Conservation (phyloP, 75 land plant genomes). For the Azolla pinnata region DNA sequence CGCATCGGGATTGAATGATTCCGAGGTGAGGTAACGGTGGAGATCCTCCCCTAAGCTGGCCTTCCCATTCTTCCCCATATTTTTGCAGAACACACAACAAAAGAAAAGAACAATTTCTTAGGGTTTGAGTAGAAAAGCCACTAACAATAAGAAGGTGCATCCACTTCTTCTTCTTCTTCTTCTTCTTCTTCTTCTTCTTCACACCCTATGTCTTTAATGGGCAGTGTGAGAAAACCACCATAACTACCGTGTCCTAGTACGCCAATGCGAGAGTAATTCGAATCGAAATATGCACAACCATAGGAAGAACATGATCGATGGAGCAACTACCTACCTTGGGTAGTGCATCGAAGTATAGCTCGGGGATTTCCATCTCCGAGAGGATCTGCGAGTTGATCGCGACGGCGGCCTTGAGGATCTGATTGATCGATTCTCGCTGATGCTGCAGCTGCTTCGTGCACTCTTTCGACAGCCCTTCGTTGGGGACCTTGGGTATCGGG, state of each 20-base stretch:
- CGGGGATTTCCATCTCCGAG: conserved; percentile 92
- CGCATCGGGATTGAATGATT: conserved; percentile 55
- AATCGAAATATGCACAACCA: too few relatives aligned
- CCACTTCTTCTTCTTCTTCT: too few relatives aligned
- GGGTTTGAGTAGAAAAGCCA: too few relatives aligned
- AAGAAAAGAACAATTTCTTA: not conserved
- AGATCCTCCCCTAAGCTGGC: conserved; percentile 73
- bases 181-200: too few relatives aligned
- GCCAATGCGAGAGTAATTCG: too few relatives aligned
- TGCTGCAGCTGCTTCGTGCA: conserved; percentile 66
- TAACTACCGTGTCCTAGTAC: too few relatives aligned
- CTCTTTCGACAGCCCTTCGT: conserved; percentile 55
- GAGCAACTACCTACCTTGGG: too few relatives aligned
- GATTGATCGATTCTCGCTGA: conserved; percentile 65
- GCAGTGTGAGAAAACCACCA: not conserved
- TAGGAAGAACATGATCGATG: too few relatives aligned
- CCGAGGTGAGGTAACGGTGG: conserved; percentile 52
- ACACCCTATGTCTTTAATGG: not conserved
- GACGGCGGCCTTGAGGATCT: conserved; percentile 89
- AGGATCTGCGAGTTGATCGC: conserved; percentile 78
- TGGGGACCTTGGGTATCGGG: conserved; percentile 75
- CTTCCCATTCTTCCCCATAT: conserved; percentile 56
- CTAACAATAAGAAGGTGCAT: too few relatives aligned
- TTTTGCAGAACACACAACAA: not conserved
- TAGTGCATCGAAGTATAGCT: conserved; percentile 51